Evolutionary conservation across 177 flowering plant species (phyloP).

Genomic region (Vitis hybrid): DNA sequence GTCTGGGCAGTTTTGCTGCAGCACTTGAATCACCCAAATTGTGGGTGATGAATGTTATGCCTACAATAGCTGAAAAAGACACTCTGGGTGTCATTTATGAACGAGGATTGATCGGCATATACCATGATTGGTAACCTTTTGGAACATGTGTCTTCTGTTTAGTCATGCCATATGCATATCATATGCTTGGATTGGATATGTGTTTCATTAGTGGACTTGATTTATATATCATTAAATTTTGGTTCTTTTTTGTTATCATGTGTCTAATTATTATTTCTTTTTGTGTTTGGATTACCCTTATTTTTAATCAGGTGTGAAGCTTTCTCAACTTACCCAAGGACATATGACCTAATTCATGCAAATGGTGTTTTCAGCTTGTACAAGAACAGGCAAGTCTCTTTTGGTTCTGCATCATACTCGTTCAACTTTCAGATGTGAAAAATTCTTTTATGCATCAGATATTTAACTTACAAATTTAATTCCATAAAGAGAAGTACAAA

Average conservation of each 20-base stretch:
- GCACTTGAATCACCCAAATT: slow-evolving; percentile 39
- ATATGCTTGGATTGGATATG: neutral
- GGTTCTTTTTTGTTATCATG: neutral
- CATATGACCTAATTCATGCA: slow-evolving; percentile 55
- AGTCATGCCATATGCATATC: neutral
- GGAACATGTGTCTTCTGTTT: neutral
- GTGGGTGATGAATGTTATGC: slow-evolving; percentile 59
- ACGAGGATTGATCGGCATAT: slow-evolving; percentile 46
- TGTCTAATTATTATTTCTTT: neutral
- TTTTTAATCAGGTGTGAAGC: slow-evolving; percentile 46
- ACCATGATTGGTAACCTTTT: slow-evolving; percentile 46
- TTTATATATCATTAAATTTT: neutral
- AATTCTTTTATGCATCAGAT: neutral
- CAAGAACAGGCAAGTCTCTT: slow-evolving; percentile 34
- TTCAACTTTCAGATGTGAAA: neutral
- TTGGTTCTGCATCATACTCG: neutral
- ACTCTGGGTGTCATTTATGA: slow-evolving; percentile 41
- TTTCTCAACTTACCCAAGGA: slow-evolving; percentile 52
- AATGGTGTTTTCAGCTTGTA: slow-evolving; percentile 46
- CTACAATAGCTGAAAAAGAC: slow-evolving; percentile 44
- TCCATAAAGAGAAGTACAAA: neutral
- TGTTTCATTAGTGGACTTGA: neutral
- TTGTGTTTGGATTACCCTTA: neutral
- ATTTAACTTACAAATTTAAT: neutral
- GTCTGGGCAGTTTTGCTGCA: slow-evolving; percentile 52